These are phyloP conservation scores for Pholiota microspora DNA, from an alignment of 768 basidiomycete species.

Conservation along the genomic window DNA sequence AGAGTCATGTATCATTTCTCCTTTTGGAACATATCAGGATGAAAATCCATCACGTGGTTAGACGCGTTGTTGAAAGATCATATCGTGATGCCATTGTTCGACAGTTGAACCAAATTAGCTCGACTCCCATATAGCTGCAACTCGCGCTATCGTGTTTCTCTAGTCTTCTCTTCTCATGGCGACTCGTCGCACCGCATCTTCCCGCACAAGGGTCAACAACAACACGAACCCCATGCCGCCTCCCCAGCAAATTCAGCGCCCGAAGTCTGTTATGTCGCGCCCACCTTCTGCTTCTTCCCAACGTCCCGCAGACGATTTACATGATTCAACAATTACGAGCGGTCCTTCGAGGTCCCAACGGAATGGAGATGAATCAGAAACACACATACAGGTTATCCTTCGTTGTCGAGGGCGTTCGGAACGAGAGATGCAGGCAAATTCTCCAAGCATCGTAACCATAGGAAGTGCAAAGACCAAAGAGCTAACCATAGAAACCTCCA, in stretches of 20 bases:
- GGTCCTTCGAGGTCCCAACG: conserved; percentile 14
- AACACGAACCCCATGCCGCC: conserved; percentile 23
- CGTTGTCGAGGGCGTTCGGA: conserved; percentile 86
- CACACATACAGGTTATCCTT: conserved; percentile 92
- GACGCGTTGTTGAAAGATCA: conserved; percentile 16
- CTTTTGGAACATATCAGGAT: not conserved
- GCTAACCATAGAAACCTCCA: conserved; percentile 77
- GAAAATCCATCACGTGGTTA: conserved; percentile 17
- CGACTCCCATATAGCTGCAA: not conserved
- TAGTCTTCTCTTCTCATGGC: conserved; percentile 45
- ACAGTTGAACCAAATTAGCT: conserved; percentile 2
- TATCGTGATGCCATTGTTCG: not conserved
- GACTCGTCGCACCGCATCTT: conserved; percentile 54
- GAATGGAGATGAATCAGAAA: conserved; percentile 52
- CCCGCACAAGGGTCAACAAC: conserved; percentile 41
- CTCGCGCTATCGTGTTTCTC: not conserved
- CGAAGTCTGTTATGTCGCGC: conserved; percentile 50
- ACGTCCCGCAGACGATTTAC: conserved; percentile 9
- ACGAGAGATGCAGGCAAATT: conserved; percentile 80
- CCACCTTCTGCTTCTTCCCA: conserved; percentile 34
- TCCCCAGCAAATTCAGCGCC: conserved; percentile 36
- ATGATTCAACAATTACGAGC: conserved; percentile 8
- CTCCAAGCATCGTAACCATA: conserved; percentile 83
- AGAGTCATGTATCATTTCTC: conserved; percentile 3
- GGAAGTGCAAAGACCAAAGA: conserved; percentile 73